Conservation (phyloP, 208 protist species). For the Trypanosoma theileri region DNA sequence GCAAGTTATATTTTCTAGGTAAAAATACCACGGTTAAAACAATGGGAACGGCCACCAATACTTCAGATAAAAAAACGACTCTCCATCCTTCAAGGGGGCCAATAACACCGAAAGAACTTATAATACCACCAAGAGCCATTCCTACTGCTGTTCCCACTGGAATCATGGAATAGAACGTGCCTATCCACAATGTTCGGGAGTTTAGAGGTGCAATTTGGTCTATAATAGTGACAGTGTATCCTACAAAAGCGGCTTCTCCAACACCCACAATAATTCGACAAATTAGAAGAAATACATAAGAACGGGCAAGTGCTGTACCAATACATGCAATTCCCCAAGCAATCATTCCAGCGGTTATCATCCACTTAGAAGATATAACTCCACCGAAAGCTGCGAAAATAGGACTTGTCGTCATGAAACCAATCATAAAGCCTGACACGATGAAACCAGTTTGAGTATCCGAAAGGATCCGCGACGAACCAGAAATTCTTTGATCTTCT, state of each 20-base stretch:
- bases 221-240: constrained; percentile 79
- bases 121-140: constrained; percentile 65
- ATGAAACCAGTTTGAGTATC: constrained; percentile 61
- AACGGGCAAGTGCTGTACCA: constrained; percentile 37
- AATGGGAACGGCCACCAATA: constrained; percentile 45
- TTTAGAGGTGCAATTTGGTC: constrained; percentile 70
- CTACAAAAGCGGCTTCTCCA: constrained; percentile 81
- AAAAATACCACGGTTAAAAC: constrained; percentile 40
- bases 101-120: constrained; percentile 28
- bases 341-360: constrained; percentile 64
- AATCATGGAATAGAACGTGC: constrained; percentile 86
- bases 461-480: constrained; percentile 19
- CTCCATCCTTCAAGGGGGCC: constrained; percentile 46
- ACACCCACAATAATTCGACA: constrained; percentile 68
- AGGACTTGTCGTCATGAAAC: constrained; percentile 68
- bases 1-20: constrained; percentile 38
- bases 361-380: constrained; percentile 30
- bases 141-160: constrained; percentile 78
- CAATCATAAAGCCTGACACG: constrained; percentile 79
- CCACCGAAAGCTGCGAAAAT: constrained; percentile 59
- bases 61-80: constrained; percentile 52
- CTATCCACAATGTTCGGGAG: constrained; percentile 74
- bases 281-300: constrained; percentile 56
- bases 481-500: constrained; percentile 34
- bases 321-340: constrained; percentile 59